Evolutionary conservation across 768 basidiomycete species (phyloP).

Genomic region (Lactifluus hygrophoroides): DNA sequence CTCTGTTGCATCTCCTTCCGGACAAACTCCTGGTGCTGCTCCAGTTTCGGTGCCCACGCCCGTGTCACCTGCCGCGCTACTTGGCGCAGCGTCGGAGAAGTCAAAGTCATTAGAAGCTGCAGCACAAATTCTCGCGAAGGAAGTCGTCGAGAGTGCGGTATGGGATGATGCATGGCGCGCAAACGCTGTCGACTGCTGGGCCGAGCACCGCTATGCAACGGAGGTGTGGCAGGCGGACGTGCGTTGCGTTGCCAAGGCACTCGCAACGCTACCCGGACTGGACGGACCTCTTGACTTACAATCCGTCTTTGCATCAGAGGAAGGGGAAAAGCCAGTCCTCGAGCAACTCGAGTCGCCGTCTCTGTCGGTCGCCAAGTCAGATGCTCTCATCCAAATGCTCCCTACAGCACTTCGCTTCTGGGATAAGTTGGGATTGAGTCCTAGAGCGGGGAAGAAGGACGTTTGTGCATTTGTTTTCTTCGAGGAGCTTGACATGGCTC

Average conservation of each 20-base stretch:
- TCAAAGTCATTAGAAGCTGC: constrained; percentile 60
- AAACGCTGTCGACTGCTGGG: constrained; percentile 21
- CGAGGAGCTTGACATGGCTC: constrained; percentile 49
- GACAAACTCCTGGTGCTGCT: constrained; percentile 30
- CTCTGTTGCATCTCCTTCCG: constrained; percentile 38
- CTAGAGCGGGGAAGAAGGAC: constrained; percentile 64
- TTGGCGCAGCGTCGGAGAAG: constrained; percentile 57
- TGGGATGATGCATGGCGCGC: constrained; percentile 64
- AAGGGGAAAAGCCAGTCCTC: constrained; percentile 15
- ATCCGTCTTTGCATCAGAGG: constrained; percentile 31
- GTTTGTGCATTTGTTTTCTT: constrained; percentile 59
- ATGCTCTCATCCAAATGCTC: constrained; percentile 57
- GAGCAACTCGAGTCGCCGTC: constrained; percentile 42
- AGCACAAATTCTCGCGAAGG: constrained; percentile 51
- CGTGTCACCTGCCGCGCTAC: constrained; percentile 68
- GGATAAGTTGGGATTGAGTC: constrained; percentile 74
- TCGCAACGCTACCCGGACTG: constrained; percentile 33
- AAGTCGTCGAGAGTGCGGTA: constrained; percentile 63
- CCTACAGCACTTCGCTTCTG: constrained; percentile 74
- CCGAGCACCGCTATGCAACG: constrained; percentile 21
- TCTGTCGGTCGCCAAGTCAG: constrained; percentile 59
- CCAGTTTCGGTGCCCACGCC: constrained; percentile 67
- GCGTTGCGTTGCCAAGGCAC: constrained; percentile 34
- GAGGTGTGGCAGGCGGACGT: constrained; percentile 57
- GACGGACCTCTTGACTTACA: constrained; percentile 37